Evolutionary conservation across 768 basidiomycete species (phyloP), one percentile per base, ranked within the genome.

Genomic region (Pholiota conissans): DNA sequence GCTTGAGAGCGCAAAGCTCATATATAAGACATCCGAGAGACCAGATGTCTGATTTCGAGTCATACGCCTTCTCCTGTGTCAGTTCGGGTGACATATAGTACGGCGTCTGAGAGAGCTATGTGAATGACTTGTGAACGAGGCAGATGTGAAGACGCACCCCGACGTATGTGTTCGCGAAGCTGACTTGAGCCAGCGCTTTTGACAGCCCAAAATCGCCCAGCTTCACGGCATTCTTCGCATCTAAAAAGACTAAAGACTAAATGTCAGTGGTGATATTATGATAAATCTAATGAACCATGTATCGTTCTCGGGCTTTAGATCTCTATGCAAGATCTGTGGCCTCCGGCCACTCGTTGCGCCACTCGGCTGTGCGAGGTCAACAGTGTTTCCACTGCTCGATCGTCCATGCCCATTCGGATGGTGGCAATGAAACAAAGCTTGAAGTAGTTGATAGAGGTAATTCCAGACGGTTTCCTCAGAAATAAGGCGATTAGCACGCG

Each of bases 61-160:
- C 97, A 73, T 99, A 99, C 2, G 93, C 85, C 69, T 93, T 95
- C 69, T 98, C 96, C 75, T 92, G 93, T 84, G 97, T 93, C 29
- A 98, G 82, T 71, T 99, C 96, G 0, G 97, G 97, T 0, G 95
- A 97, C 97, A 99, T 98, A 76, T 99, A 98, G 70, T 98, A 95
- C 3, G 97, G 97, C 3, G 97, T 99, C 95, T 98, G 65, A 32
- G 28, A 47, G n/a, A 46, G 24, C 18, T 32, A n/a, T 34, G 40
- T 49, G 46, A 18, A 32, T 26, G 3, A 5, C 22, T 13, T 11
- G 34, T 20, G 11, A 22, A 13, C 22, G 24, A 46, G 42, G 18
- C 55, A 54, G 22, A 16, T n/a, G n/a, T n/a, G n/a, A n/a, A n/a
- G n/a, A 78, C 91, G 61, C 69, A 98, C 95, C 60, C 97, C 96